phyloP scores from a whole-genome alignment of 169 alveolate species.

The Eimeria nieschulzi region DNA sequence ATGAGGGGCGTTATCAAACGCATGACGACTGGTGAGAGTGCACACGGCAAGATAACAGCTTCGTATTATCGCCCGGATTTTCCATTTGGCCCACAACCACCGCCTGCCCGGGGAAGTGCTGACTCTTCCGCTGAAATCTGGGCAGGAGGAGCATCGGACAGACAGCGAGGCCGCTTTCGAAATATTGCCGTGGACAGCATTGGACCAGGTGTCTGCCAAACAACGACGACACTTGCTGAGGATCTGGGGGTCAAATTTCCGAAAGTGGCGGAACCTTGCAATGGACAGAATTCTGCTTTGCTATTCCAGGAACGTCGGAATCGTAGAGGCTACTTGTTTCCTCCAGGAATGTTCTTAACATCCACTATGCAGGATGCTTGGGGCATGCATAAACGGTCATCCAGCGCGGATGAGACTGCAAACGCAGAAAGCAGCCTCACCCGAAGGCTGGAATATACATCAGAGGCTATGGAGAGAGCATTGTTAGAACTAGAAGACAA shows the following conservation, averaged over 20 bases:
- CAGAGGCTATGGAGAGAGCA: constrained; percentile 63
- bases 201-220: neutral
- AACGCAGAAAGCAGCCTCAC: neutral
- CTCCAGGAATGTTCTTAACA: neutral
- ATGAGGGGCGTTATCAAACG: constrained; percentile 31
- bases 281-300: neutral
- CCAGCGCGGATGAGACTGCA: neutral
- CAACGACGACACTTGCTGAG: constrained; percentile 52
- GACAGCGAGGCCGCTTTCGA: constrained; percentile 51
- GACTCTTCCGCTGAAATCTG: neutral
- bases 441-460: constrained; percentile 2
- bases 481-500: constrained; percentile 44
- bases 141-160: constrained; percentile 30
- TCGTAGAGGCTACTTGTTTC: neutral
- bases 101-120: neutral
- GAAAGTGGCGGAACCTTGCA: neutral
- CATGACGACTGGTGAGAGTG: constrained; percentile 12
- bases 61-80: constrained; percentile 1
- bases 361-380: no score
- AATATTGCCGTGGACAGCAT: constrained; percentile 15
- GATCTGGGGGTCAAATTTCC: constrained; percentile 1
- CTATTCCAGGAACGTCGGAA: neutral
- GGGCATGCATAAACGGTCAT: no score
- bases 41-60: constrained; percentile 28
- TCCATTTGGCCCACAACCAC: neutral